These are phyloP conservation scores for Septoria linicola DNA, from an alignment of 2,329 filamentous ascomycete genomes.

Conservation along the genomic window DNA sequence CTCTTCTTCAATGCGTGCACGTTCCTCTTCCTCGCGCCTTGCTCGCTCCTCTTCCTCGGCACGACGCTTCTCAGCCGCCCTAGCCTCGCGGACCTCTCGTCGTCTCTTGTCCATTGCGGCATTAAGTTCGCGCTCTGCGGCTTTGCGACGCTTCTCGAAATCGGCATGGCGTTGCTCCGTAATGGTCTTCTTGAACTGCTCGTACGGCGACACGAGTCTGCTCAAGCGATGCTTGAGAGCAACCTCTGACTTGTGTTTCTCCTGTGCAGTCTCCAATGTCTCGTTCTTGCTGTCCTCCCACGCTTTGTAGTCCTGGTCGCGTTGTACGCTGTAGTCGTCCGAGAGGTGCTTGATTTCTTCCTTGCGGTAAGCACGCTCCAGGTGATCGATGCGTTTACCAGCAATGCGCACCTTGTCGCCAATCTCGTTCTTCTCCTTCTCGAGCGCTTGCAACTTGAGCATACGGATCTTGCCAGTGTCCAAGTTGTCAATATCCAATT, in stretches of 20 bases:
- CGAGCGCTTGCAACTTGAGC: conserved; percentile 91
- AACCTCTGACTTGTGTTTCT: conserved; percentile 88
- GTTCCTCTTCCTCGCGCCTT: conserved; percentile 81
- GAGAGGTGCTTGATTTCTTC: conserved; percentile 91
- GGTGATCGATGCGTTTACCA: conserved; percentile 92
- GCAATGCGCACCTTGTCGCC: conserved; percentile 87
- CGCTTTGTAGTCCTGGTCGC: conserved; percentile 70
- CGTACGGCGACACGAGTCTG: conserved; percentile 80
- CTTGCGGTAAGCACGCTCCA: conserved; percentile 94
- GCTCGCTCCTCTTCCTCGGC: conserved; percentile 78
- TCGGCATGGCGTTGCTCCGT: conserved; percentile 87
- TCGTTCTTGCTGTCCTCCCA: conserved; percentile 78
- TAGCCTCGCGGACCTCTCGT: conserved; percentile 82
- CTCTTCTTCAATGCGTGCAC: conserved; percentile 75
- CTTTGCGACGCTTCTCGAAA: conserved; percentile 89
- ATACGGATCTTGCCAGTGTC: conserved; percentile 70
- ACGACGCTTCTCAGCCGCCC: conserved; percentile 78
- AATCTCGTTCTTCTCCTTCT: conserved; percentile 96
- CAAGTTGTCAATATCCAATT: conserved; percentile 73
- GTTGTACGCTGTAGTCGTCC: conserved; percentile 81
- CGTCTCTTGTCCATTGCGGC: conserved; percentile 83
- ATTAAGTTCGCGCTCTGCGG: conserved; percentile 89
- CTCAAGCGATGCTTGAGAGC: conserved; percentile 90
- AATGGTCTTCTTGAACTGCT: conserved; percentile 76
- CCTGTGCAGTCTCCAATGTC: conserved; percentile 75